phyloP scores from a whole-genome alignment of 345 rosid genomes.

The Sisymbrium altissimum region DNA sequence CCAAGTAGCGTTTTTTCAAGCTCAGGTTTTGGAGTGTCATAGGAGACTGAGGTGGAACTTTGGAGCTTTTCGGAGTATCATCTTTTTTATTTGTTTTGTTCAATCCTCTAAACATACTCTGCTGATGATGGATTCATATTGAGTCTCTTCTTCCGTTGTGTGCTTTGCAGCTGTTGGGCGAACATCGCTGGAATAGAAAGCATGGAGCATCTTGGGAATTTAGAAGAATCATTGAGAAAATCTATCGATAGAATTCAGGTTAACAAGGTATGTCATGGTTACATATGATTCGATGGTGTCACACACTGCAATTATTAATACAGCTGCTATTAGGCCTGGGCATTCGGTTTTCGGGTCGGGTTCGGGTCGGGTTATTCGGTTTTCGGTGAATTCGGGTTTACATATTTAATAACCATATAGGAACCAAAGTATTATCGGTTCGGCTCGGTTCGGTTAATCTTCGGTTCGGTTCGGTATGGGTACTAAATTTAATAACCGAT shows the following conservation, averaged over 20 bases:
- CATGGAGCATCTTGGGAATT: conserved; percentile 41
- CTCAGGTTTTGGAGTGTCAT: conserved; percentile 50
- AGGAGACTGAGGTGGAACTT: conserved; percentile 60
- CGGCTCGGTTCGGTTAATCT: too few species aligned
- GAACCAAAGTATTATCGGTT: too few species aligned
- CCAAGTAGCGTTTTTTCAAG: conserved; percentile 43
- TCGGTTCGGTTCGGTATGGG: too few species aligned
- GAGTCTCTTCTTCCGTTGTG: not conserved
- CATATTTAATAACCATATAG: too few species aligned
- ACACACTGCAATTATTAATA: too few species aligned
- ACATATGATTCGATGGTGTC: too few species aligned
- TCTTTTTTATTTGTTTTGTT: not conserved
- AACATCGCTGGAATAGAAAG: conserved; percentile 46
- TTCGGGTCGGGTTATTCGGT: too few species aligned
- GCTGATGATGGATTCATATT: not conserved
- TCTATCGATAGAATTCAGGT: conserved; percentile 43
- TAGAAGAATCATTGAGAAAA: conserved; percentile 57
- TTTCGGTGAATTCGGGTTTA: too few species aligned
- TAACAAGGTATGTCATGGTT: conserved; percentile 42
- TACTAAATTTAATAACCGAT: too few species aligned
- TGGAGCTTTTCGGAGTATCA: not conserved
- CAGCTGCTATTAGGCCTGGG: too few species aligned
- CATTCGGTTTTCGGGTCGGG: too few species aligned
- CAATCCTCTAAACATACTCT: not conserved
- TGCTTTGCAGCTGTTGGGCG: conserved; percentile 51